Conservation (phyloP, 768 basidiomycete genomes). For the Leccinum rimulosum region DNA sequence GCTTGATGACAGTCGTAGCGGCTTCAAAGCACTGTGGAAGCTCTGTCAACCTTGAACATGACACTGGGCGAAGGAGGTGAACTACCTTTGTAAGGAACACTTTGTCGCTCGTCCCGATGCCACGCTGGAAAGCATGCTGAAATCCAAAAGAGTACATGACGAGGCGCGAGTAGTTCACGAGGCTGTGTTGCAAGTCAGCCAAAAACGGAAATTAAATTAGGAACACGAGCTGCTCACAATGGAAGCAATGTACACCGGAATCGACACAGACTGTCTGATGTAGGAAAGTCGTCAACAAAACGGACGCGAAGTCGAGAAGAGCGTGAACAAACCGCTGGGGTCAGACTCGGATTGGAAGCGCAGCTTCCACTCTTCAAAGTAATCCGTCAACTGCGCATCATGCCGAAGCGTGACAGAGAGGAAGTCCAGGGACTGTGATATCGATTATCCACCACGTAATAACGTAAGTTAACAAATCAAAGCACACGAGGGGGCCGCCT, state of each 20-base stretch:
- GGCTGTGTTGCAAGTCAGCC: slow-evolving; percentile 38
- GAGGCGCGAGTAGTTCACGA: slow-evolving; percentile 72
- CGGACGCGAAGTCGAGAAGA: too few relatives aligned
- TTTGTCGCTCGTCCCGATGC: slow-evolving; percentile 58
- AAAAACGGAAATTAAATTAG: not conserved
- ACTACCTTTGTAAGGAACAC: slow-evolving; percentile 66
- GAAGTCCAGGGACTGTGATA: slow-evolving; percentile 60
- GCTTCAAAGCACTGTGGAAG: slow-evolving; percentile 55
- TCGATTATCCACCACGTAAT: not conserved
- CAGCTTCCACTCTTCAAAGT: slow-evolving; percentile 64
- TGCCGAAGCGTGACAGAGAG: slow-evolving; percentile 58
- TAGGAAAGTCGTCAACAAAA: not conserved
- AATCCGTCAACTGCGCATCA: slow-evolving; percentile 54
- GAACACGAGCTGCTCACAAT: slow-evolving; percentile 51
- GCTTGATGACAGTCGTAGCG: slow-evolving; percentile 63
- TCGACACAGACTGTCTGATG: slow-evolving; percentile 51
- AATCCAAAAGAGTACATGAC: slow-evolving; percentile 89
- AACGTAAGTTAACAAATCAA: not conserved
- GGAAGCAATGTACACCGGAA: slow-evolving; percentile 70
- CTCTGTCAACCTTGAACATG: not conserved
- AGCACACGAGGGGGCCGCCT: not conserved
- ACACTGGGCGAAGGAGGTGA: not conserved
- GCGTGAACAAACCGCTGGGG: slow-evolving; percentile 42
- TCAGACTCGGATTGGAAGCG: slow-evolving; percentile 63
- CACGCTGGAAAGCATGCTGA: slow-evolving; percentile 76